phyloP scores from a whole-genome alignment of 129 eudicot genomes.

The Saposhnikovia divaricata region DNA sequence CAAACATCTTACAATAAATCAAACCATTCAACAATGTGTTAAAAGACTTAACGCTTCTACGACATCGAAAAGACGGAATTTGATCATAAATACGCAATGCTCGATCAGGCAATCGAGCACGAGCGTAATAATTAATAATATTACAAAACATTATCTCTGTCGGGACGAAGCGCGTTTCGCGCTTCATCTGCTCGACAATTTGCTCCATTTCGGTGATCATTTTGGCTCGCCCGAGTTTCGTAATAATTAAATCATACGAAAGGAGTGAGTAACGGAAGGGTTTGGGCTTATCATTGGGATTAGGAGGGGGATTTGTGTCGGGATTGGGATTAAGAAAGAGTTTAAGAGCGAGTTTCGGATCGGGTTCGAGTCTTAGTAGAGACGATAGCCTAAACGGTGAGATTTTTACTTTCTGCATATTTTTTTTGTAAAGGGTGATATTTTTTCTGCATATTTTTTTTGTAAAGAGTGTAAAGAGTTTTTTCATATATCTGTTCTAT shows the following conservation, averaged over 20 bases:
- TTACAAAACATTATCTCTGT: slow-evolving; percentile 42
- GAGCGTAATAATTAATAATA: slow-evolving; percentile 30
- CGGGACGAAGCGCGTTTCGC: slow-evolving; percentile 30
- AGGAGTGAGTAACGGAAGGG: slow-evolving; percentile 38
- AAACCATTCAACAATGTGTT: slow-evolving; percentile 33
- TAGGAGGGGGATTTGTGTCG: background rate
- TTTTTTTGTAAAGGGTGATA: slow-evolving; percentile 14
- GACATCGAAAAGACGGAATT: slow-evolving; percentile 40
- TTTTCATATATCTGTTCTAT: too few species aligned
- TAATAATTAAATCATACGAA: slow-evolving; percentile 48
- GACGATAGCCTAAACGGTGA: slow-evolving; percentile 44
- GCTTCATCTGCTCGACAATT: slow-evolving; percentile 28
- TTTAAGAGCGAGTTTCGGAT: slow-evolving; percentile 39
- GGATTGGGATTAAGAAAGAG: slow-evolving; percentile 44
- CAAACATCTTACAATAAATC: slow-evolving; percentile 23
- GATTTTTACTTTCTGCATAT: slow-evolving; percentile 14
- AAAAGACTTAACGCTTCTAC: slow-evolving; percentile 32
- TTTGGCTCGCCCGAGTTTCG: slow-evolving; percentile 54
- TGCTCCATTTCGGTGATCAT: slow-evolving; percentile 38
- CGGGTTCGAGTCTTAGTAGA: slow-evolving; percentile 37
- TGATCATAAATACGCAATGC: slow-evolving; percentile 33
- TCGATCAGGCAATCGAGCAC: slow-evolving; percentile 30
- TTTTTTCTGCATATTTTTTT: too few species aligned
- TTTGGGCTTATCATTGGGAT: slow-evolving; percentile 16
- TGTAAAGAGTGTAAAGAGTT: too few species aligned